Evolutionary conservation across 345 rosid genomes (phyloP).

Genomic region (Populus davidiana): DNA sequence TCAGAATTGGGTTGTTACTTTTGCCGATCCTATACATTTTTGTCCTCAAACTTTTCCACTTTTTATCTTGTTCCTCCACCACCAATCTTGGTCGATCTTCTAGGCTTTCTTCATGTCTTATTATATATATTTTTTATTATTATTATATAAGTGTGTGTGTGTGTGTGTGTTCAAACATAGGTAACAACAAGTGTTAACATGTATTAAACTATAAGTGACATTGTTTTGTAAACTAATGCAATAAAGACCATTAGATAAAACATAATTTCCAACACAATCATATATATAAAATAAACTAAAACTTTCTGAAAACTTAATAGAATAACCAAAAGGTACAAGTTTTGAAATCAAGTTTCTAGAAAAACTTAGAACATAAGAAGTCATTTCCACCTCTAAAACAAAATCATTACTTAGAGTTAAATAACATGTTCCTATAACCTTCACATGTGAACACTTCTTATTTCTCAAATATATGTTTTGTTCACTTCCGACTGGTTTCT

Average conservation of each 20-base stretch:
- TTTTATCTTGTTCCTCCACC: too few relatives aligned
- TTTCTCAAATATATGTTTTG: neutral
- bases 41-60: too few relatives aligned
- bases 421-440: neutral
- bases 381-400: neutral
- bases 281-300: neutral
- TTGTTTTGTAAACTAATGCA: neutral
- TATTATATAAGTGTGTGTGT: too few relatives aligned
- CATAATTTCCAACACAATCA: neutral
- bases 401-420: neutral
- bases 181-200: neutral
- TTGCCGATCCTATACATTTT: too few relatives aligned
- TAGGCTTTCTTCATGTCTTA: too few relatives aligned
- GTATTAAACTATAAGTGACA: neutral
- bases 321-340: neutral
- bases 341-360: slow-evolving; percentile 2
- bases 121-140: too few relatives aligned
- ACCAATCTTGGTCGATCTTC: too few relatives aligned
- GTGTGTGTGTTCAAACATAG: too few relatives aligned
- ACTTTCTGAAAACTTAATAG: neutral
- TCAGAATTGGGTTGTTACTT: too few relatives aligned
- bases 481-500: neutral
- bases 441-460: neutral
- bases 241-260: neutral
- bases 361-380: slow-evolving; percentile 5